Base-by-base conservation (phyloP, 2,329 filamentous ascomycete species). In the Ophiostoma tasmaniense region DNA sequence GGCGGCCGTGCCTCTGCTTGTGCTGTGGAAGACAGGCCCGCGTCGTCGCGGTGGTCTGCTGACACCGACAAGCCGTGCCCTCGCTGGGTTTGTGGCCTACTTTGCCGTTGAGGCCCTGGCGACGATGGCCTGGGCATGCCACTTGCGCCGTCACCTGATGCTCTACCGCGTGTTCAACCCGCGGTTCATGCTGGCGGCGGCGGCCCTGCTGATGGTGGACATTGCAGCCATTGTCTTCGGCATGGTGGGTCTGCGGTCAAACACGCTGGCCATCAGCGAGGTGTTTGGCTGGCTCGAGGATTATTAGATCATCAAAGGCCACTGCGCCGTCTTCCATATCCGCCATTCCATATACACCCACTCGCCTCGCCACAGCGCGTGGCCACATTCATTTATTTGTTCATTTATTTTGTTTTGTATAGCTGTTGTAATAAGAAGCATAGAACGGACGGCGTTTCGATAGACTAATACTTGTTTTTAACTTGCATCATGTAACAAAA, bases 81-180 rank as follows among this genome's bases (percentile, higher is more conserved):
- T 93, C 67, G 89, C 86, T 20, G 90, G 89, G 33, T 93, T 97
- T 75, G 79, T 94, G 6, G 81, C 90, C 0, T 96, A 94, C 76
- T 95, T 93, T 76, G 91, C 91, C 5, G 89, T 91, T 10, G 86
- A 97, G 76, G 90, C 90, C 35, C 79, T 97, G 28, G 91, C 92
- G 0, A 97, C 93, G 4, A 96, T 95, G 74, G 87, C 90, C 77
- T 97, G 94, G 90, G 92, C 94, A 0, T 93, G 91, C 1, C 89
- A 92, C 80, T 80, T 99, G 75, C 84, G 95, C 68, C 85, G 95
- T 67, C 95, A 99, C 81, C 83, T 99, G 72, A 99, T 99, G 95
- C 84, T 99, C 37, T 99, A 95, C 80, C 86, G 95, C 59, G 92
- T 99, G 61, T 99, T 99, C 76, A 89, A 86, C 79, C 95, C 95